These are phyloP conservation scores for Candida nonsorbophila DNA, from an alignment of 805 yeast genomes.

Conservation along the genomic window DNA sequence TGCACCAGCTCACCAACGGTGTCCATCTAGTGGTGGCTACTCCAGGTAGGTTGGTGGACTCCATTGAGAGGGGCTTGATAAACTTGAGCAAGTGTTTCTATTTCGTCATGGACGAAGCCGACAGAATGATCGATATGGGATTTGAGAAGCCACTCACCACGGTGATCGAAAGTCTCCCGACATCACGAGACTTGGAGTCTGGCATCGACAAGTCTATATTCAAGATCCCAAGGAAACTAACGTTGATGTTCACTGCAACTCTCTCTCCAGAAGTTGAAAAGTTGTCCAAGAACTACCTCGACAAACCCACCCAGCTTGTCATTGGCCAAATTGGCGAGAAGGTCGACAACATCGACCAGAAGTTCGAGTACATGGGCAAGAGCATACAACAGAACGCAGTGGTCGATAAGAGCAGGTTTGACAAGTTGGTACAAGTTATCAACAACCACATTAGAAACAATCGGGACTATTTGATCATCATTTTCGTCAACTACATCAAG, in stretches of 20 bases:
- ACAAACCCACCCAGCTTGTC: constrained; percentile 55
- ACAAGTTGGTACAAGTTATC: constrained; percentile 34
- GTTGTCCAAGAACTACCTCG: constrained; percentile 58
- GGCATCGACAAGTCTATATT: constrained; percentile 35
- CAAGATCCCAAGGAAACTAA: constrained; percentile 40
- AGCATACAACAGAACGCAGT: constrained; percentile 16
- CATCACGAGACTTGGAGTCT: constrained; percentile 9
- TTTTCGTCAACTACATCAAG: constrained; percentile 75
- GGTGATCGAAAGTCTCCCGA: constrained; percentile 52
- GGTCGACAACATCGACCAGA: constrained; percentile 65
- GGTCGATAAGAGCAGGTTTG: constrained; percentile 32
- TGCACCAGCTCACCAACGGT: constrained; percentile 43
- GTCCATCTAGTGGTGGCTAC: constrained; percentile 87
- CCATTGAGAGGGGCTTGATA: constrained; percentile 62
- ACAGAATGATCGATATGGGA: constrained; percentile 92
- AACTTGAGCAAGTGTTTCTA: constrained; percentile 57
- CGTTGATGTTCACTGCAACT: constrained; percentile 94
- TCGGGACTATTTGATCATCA: constrained; percentile 43
- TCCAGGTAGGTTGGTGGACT: constrained; percentile 86
- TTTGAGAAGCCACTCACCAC: constrained; percentile 74
- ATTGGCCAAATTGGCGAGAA: constrained; percentile 67
- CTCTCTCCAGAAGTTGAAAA: constrained; percentile 71
- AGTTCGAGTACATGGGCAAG: constrained; percentile 38
- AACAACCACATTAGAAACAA: constrained; percentile 36
- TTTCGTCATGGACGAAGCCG: constrained; percentile 89